Base-by-base conservation (phyloP, 1,139 yeast species). In the Scheffersomyces stambukii region DNA sequence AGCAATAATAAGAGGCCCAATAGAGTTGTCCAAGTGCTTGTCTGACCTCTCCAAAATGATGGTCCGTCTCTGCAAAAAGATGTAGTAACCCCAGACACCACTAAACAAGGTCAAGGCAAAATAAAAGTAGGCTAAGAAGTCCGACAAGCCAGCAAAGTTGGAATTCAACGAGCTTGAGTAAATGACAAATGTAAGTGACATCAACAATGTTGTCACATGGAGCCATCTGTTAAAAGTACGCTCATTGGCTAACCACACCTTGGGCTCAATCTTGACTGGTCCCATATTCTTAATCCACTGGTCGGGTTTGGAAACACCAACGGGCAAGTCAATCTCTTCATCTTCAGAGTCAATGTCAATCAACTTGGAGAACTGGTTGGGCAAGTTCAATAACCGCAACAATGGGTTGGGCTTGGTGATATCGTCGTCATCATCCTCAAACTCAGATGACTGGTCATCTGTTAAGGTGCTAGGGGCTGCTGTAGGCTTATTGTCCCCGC, bases 201-300 rank as follows among this genome's bases (percentile, higher is more conserved):
- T 77, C 41, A 91, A 67, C 49, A 91, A 64, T 0, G 94, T 77
- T n/a, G 95, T 83, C 7, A 89, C 91, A 47, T 83, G 91, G 41
- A 91, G 69, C 98, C 98, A 91, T 57, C 94, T 77, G 65, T 85
- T 82, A 60, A 89, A 89, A 3, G 98, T 91, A 58, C 98, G 82
- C 62, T 91, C 98, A 52, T 91, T 91, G 19, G 98, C 98, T 39
- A 91, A 68, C 97, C 98, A 91, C 21, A 91, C 98, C 55, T 91
- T 91, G 19, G 97, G 94, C 63, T 91, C 98, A 33, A 91, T 88
- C 56, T 83, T 88, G 35, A 88, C 75, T 3, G 96, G 93, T 5
- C 96, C 96, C 20, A 91, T 79, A 52, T 88, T 88, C 51, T 89
- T 84, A 47, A 91, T 70, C 60, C 83, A 76, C 28, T 70, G 63